Percentiles rank a stretch among this genome's conserved stretches.
phyloP scores from a whole-genome alignment of 2,329 filamentous ascomycete species.

The Beauveria varroae region DNA sequence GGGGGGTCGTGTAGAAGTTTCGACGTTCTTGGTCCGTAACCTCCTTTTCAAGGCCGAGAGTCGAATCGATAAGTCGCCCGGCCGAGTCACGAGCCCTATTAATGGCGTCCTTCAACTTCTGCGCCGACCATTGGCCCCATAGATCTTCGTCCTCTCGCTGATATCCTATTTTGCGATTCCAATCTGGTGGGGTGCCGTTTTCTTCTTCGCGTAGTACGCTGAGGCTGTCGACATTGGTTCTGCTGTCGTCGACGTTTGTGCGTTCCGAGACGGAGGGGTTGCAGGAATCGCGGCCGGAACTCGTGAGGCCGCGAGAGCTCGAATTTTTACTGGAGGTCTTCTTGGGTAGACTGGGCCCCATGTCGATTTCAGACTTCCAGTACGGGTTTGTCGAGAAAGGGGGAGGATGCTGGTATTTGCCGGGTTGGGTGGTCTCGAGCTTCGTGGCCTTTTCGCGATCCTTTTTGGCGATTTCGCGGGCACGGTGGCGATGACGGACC shows the following conservation, averaged over 20 bases:
- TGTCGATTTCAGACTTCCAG: constrained; percentile 79
- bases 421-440: constrained; percentile 61
- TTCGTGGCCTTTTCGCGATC: constrained; percentile 53
- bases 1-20: constrained; percentile 54
- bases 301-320: constrained; percentile 53
- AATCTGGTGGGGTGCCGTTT: constrained; percentile 40
- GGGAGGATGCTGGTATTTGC: constrained; percentile 68
- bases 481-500: constrained; percentile 60
- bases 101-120: constrained; percentile 50
- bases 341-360: constrained; percentile 69
- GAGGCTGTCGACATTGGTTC: constrained; percentile 30
- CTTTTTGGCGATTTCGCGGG: constrained; percentile 61
- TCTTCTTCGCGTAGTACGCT: constrained; percentile 42
- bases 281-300: constrained; percentile 49
- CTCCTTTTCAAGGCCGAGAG: constrained; percentile 43
- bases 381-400: constrained; percentile 83
- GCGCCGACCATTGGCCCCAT: constrained; percentile 60
- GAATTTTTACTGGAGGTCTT: constrained; percentile 50
- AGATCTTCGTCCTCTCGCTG: constrained; percentile 84
- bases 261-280: constrained; percentile 30
- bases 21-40: constrained; percentile 45
- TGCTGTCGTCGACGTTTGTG: constrained; percentile 30
- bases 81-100: constrained; percentile 51
- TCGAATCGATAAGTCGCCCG: constrained; percentile 45
- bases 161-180: constrained; percentile 67